Conservation (phyloP, 2,329 filamentous ascomycete genomes). For the Drechslerella dactyloides region DNA sequence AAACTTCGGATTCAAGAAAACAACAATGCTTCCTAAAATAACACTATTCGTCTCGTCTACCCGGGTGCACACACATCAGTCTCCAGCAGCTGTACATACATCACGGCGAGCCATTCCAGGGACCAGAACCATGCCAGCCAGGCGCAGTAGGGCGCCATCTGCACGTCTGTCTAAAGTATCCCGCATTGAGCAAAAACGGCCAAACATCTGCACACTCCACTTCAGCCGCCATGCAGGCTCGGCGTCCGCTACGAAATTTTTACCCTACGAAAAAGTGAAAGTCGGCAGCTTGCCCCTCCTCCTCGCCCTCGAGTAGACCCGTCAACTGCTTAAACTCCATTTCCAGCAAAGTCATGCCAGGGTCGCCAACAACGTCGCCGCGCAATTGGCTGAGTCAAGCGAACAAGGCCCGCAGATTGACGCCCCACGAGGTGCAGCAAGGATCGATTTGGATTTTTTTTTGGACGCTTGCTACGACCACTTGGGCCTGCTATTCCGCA, state of each 20-base stretch:
- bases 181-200: background rate
- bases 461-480: slow-evolving; percentile 2
- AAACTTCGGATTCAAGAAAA: slow-evolving; percentile 1
- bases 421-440: slow-evolving; percentile 22
- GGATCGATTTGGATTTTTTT: slow-evolving; percentile 48
- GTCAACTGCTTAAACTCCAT: slow-evolving; percentile 20
- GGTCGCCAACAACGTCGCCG: slow-evolving; percentile 2
- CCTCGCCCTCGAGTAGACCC: too few species aligned
- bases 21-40: background rate
- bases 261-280: background rate
- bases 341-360: slow-evolving; percentile 27
- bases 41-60: background rate
- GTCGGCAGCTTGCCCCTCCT: background rate
- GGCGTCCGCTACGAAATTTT: background rate
- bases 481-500: slow-evolving; percentile 36
- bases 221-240: slow-evolving; percentile 28
- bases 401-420: slow-evolving; percentile 18
- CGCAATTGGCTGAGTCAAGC: slow-evolving; percentile 31
- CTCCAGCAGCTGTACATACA: slow-evolving; percentile 29
- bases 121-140: slow-evolving; percentile 24
- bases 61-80: slow-evolving; percentile 4
- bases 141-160: slow-evolving; percentile 34
- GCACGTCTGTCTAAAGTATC: slow-evolving; percentile 1
- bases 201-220: slow-evolving; percentile 1
- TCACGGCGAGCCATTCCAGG: slow-evolving; percentile 27